Base-by-base conservation (phyloP, 2,329 filamentous ascomycete genomes). In the Hypoxylon rubiginosum region DNA sequence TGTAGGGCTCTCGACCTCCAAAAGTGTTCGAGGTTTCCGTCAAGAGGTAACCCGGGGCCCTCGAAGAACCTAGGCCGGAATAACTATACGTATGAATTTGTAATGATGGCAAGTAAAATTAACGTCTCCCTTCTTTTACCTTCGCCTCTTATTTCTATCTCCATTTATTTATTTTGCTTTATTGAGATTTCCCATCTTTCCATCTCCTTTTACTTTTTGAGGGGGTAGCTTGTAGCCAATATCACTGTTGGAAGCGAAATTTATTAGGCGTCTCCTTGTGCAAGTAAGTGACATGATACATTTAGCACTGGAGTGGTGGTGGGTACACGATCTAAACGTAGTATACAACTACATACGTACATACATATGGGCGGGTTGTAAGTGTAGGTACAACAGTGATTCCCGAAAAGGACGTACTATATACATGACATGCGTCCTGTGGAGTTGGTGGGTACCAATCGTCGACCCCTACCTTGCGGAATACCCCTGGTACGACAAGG, bases 401-500 rank as follows among this genome's bases (percentile, higher is more conserved):
- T 60, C 48, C 56, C 48, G 49, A 66, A 63, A 46, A 49, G 52
- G 54, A 43, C 36, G 46, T 61, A 67, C 56, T 58, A 54, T 57
- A 56, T 64, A 67, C 65, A 67, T 58, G 46, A 15, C 26, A 65
- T 58, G 48, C 58, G 53, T 59, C 56, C 39, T 58, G 66, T 67
- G 58, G 49, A 58, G 64, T 53, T 58, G 61, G 56, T 65, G 56
- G 60, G 49, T 65, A 64, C 54, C 58, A 24, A 62, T 62, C 50
- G 51, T 62, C 48, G 17, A 45, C 55, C 55, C 58, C 58, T 62
- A 62, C 53, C 54, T 63, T 24, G 28, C 58, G 46, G 58, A 55
- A 63, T 30, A 59, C 62, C 66, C 69, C 68, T 71, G 60, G 64
- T 62, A 57, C 49, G 50, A 65, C 70, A 64, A 58, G 68, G 68